A percentile compares a stretch with the other conserved stretches of the same genome.
These are phyloP conservation scores for Didymosphaeria variabile DNA, from an alignment of 2,329 filamentous ascomycete genomes.

Conservation along the genomic window DNA sequence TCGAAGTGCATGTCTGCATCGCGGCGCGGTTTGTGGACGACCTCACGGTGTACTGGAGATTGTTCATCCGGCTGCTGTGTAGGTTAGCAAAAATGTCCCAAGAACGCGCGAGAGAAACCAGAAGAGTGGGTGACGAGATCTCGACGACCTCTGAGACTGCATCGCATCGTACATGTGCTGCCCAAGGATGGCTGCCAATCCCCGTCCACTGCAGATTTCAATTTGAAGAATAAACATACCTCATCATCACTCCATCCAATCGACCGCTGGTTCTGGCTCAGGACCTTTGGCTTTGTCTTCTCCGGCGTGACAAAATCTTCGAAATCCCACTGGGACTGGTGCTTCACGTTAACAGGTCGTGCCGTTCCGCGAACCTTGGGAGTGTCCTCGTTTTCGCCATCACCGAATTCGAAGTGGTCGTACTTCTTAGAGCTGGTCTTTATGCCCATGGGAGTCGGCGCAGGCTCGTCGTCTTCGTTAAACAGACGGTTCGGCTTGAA, in stretches of 20 bases:
- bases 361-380: conserved; percentile 41
- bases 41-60: conserved; percentile 67
- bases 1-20: conserved; percentile 87
- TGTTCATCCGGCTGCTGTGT: conserved; percentile 58
- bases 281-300: conserved; percentile 72
- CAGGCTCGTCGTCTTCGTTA: conserved; percentile 55
- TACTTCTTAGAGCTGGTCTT: conserved; percentile 81
- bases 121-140: conserved; percentile 1
- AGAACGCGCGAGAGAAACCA: conserved; percentile 4
- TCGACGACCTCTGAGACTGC: background rate
- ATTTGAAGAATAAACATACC: conserved; percentile 43
- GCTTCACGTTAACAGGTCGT: conserved; percentile 58
- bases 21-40: conserved; percentile 73
- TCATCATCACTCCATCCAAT: conserved; percentile 79
- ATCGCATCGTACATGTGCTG: too few relatives aligned
- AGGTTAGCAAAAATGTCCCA: conserved; percentile 28
- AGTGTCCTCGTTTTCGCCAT: conserved; percentile 59
- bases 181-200: too few relatives aligned
- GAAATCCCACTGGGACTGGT: conserved; percentile 84
- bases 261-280: conserved; percentile 76
- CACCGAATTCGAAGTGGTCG: conserved; percentile 83
- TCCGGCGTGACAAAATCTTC: conserved; percentile 85
- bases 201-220: conserved; percentile 18
- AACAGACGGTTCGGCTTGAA: conserved; percentile 65
- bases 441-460: conserved; percentile 50